These are phyloP conservation scores for Aspergillus cejpii DNA, from an alignment of 2,329 filamentous ascomycete genomes.

Conservation along the genomic window DNA sequence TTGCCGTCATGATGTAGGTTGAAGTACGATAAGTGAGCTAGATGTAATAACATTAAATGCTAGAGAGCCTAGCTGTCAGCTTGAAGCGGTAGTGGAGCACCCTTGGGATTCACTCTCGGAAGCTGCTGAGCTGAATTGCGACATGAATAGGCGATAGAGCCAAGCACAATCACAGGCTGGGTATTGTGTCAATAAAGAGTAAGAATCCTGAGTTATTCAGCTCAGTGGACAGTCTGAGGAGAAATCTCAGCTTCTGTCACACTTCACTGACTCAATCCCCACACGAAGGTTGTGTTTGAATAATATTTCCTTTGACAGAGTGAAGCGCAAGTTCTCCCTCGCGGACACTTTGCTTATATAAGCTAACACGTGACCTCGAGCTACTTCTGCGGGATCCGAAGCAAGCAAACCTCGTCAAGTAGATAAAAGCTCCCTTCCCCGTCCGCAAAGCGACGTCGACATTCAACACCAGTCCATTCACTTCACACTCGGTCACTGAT, in stretches of 20 bases:
- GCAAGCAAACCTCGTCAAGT: slow-evolving; percentile 19
- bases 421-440: slow-evolving; percentile 20
- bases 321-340: background rate
- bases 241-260: background rate
- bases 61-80: background rate
- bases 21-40: background rate
- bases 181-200: background rate
- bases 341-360: slow-evolving; percentile 9
- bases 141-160: slow-evolving; percentile 8
- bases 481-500: slow-evolving; percentile 11
- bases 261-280: background rate
- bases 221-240: background rate
- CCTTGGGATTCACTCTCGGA: background rate
- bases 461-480: slow-evolving; percentile 9
- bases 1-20: slow-evolving; percentile 66
- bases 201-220: background rate
- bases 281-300: background rate
- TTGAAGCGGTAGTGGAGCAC: background rate
- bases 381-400: slow-evolving; percentile 4
- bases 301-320: background rate
- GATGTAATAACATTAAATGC: background rate
- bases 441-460: slow-evolving; percentile 13
- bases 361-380: slow-evolving; percentile 11
- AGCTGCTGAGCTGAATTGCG: slow-evolving; percentile 10
- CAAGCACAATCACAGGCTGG: background rate